Evolutionary conservation across 148 eudicot species (phyloP).

Genomic region (Heliosperma pusillum): DNA sequence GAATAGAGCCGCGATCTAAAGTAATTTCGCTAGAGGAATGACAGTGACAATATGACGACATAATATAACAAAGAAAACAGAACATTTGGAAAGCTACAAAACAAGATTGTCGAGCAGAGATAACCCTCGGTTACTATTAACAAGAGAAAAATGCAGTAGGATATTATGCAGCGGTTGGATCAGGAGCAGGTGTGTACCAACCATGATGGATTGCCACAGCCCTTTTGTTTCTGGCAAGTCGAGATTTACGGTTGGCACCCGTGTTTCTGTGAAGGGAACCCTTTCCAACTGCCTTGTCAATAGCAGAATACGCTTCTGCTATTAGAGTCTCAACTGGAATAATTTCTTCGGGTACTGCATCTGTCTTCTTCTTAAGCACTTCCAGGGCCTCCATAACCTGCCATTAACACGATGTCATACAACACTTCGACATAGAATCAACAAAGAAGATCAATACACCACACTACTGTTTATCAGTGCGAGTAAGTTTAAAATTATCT

Average conservation of each 20-base stretch:
- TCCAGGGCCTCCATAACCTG: slow-evolving; percentile 80
- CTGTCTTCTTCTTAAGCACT: slow-evolving; percentile 51
- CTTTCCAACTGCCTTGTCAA: slow-evolving; percentile 78
- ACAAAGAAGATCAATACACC: too few species aligned
- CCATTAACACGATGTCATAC: neutral
- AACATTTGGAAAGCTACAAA: slow-evolving; percentile 11
- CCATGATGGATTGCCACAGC: slow-evolving; percentile 80
- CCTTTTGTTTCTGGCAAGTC: slow-evolving; percentile 80
- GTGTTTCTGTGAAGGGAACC: slow-evolving; percentile 84
- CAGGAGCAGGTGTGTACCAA: slow-evolving; percentile 70
- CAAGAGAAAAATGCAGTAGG: neutral
- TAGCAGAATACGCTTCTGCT: slow-evolving; percentile 75
- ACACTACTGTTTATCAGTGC: neutral
- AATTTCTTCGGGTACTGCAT: slow-evolving; percentile 60
- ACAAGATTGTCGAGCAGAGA: slow-evolving; percentile 5
- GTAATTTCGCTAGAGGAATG: too few species aligned
- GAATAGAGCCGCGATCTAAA: neutral
- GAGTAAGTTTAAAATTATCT: neutral
- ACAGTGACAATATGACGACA: slow-evolving; percentile 8
- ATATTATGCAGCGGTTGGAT: slow-evolving; percentile 26
- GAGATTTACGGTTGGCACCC: slow-evolving; percentile 78
- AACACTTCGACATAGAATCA: too few species aligned
- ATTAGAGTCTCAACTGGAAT: slow-evolving; percentile 62
- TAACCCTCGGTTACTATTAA: slow-evolving; percentile 6
- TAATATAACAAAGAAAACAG: neutral